A percentile compares a stretch with the other conserved stretches of the same genome.
Evolutionary conservation across 1,284 basidiomycete genomes (phyloP).

Genomic region (Cryptococcus sp.): DNA sequence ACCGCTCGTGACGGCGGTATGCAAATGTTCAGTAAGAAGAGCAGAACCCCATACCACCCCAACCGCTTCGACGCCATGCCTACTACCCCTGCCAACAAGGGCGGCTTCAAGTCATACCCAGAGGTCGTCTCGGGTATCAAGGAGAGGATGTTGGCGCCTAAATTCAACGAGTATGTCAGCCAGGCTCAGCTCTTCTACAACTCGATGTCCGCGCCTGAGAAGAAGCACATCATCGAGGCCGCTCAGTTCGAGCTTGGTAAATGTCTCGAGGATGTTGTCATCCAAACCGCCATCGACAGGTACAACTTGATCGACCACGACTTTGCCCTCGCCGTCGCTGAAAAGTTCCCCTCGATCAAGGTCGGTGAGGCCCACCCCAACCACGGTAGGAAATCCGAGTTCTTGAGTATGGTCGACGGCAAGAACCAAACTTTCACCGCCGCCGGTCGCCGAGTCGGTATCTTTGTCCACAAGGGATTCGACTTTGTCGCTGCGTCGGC

Average conservation of each 20-base stretch:
- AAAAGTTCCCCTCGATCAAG: conserved; percentile 50
- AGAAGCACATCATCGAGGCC: conserved; percentile 65
- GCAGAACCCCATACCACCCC: conserved; percentile 66
- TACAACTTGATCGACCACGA: conserved; percentile 67
- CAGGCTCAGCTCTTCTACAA: conserved; percentile 68
- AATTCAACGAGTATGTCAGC: conserved; percentile 62
- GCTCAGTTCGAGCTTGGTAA: conserved; percentile 77
- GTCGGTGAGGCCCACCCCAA: conserved; percentile 64
- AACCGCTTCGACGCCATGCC: conserved; percentile 64
- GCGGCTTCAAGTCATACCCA: conserved; percentile 59
- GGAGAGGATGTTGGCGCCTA: conserved; percentile 65
- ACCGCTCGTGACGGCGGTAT: conserved; percentile 71
- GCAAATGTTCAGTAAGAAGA: conserved; percentile 60
- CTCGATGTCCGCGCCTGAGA: conserved; percentile 67
- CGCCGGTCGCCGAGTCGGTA: conserved; percentile 66
- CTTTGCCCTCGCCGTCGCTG: conserved; percentile 66
- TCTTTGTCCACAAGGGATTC: conserved; percentile 73
- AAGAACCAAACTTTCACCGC: conserved; percentile 52
- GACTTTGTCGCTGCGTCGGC: conserved; percentile 62
- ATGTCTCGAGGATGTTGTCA: conserved; percentile 71
- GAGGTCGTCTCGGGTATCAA: conserved; percentile 63
- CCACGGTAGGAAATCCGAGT: conserved; percentile 60
- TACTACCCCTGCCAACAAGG: conserved; percentile 51
- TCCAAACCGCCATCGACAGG: conserved; percentile 64
- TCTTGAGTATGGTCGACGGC: conserved; percentile 63